Conservation (phyloP, 176 grass and related monocot genomes). For the Oryza longistaminata region DNA sequence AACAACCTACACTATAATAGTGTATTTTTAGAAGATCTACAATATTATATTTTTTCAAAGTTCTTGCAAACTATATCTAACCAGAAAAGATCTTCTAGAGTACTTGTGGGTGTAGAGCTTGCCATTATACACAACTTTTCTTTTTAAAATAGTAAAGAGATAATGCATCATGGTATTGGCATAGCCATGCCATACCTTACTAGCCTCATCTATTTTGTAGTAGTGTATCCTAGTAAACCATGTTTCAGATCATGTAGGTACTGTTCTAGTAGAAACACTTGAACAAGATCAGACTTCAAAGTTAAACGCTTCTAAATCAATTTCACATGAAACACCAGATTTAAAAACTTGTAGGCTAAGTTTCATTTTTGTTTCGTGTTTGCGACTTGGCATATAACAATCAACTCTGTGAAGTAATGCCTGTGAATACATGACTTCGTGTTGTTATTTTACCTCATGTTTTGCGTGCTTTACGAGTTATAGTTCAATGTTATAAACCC, state of each 20-base stretch:
- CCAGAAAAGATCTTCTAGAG: not conserved
- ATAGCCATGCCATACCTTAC: not conserved
- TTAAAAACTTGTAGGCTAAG: not conserved
- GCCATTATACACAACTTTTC: too few species aligned
- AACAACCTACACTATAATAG: too few species aligned
- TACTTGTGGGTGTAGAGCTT: not conserved
- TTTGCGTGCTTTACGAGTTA: not conserved
- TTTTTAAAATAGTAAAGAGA: not conserved
- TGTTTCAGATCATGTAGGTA: not conserved
- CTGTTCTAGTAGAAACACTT: not conserved
- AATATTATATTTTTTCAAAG: too few species aligned
- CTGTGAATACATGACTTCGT: not conserved
- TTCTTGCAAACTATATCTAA: too few species aligned
- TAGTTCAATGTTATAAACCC: not conserved
- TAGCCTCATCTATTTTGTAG: not conserved
- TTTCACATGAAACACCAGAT: not conserved
- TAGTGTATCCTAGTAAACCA: not conserved
- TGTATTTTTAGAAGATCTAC: too few species aligned
- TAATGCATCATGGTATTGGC: not conserved
- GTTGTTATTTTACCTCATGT: not conserved
- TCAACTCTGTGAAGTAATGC: not conserved
- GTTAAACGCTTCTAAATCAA: not conserved
- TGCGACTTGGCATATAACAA: not conserved
- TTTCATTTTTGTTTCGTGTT: not conserved
- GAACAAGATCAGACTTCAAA: constrained; percentile 5